Percentiles rank a stretch among this genome's conserved stretches.
phyloP scores from a whole-genome alignment of 192 early-diverging fungal species.

The Coemansia sp. region DNA sequence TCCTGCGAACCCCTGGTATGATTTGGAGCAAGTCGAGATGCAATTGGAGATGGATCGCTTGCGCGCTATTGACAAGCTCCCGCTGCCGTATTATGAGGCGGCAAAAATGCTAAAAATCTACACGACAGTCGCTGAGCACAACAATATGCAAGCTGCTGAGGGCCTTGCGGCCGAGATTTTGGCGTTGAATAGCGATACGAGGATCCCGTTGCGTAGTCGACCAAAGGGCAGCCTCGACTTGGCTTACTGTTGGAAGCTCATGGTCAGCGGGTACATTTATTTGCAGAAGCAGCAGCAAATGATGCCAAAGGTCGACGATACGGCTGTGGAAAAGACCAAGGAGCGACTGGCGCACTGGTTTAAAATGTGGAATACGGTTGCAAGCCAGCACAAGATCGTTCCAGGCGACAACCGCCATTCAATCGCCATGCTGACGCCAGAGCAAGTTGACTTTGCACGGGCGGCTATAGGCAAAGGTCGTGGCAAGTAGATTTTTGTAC shows the following conservation, averaged over 20 bases:
- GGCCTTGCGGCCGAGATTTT: conserved; percentile 33
- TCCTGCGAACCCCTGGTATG: conserved; percentile 23
- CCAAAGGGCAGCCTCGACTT: conserved; percentile 22
- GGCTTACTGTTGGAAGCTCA: conserved; percentile 33
- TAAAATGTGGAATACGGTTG: conserved; percentile 21
- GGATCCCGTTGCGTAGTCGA: conserved; percentile 18
- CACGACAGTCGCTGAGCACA: conserved; percentile 43
- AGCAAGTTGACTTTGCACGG: not conserved
- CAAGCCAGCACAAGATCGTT: not conserved
- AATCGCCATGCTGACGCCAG: not conserved
- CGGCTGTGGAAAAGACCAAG: not conserved
- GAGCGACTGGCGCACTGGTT: conserved; percentile 36
- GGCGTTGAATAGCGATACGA: conserved; percentile 22
- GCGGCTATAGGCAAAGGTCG: not conserved
- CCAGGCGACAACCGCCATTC: conserved; percentile 4
- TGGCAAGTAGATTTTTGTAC: conserved; percentile 2
- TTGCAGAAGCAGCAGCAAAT: conserved; percentile 17
- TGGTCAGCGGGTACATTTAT: conserved; percentile 38
- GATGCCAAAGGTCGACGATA: not conserved
- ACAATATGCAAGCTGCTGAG: conserved; percentile 38
- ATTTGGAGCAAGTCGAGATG: conserved; percentile 35
- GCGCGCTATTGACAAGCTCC: conserved; percentile 51
- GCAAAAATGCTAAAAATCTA: conserved; percentile 41
- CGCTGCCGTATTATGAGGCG: conserved; percentile 27
- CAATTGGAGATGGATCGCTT: conserved; percentile 49